Percentiles rank a stretch among this genome's conserved stretches.
phyloP scores from a whole-genome alignment of 2,329 filamentous ascomycete species.

The Pestalotiopsis sp. region DNA sequence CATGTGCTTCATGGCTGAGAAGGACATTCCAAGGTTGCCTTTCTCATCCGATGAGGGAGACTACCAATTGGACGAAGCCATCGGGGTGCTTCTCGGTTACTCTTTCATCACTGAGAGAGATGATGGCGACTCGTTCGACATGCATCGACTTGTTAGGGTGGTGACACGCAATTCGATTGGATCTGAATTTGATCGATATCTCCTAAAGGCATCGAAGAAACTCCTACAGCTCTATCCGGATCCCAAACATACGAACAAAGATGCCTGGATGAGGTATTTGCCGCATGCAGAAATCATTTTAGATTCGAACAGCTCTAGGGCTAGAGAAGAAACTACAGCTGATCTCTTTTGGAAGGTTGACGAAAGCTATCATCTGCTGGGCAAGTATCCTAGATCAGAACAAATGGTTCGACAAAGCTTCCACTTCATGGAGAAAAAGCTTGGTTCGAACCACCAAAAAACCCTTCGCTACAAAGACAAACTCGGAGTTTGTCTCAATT shows the following conservation, averaged over 20 bases:
- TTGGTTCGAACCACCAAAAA: neutral
- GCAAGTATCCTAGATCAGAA: neutral
- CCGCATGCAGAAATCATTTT: neutral
- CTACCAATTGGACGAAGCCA: neutral
- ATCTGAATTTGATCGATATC: neutral
- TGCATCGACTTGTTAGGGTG: conserved; percentile 35
- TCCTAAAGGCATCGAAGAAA: neutral
- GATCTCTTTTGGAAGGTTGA: neutral
- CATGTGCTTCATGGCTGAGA: conserved; percentile 18
- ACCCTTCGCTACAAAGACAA: neutral
- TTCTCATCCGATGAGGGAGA: neutral
- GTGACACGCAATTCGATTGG: conserved; percentile 32
- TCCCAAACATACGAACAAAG: neutral
- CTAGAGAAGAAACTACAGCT: neutral
- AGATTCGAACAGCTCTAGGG: neutral
- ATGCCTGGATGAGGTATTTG: neutral
- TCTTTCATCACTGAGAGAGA: conserved; percentile 30
- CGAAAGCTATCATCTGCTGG: neutral
- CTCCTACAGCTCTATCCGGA: neutral
- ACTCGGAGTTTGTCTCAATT: neutral
- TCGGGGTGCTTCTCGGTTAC: neutral
- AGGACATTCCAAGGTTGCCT: neutral
- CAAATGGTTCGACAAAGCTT: neutral
- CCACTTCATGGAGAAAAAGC: neutral
- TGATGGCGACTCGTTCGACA: conserved; percentile 22